These are phyloP conservation scores for Mycena maculata DNA, from an alignment of 768 basidiomycete genomes.

Conservation along the genomic window DNA sequence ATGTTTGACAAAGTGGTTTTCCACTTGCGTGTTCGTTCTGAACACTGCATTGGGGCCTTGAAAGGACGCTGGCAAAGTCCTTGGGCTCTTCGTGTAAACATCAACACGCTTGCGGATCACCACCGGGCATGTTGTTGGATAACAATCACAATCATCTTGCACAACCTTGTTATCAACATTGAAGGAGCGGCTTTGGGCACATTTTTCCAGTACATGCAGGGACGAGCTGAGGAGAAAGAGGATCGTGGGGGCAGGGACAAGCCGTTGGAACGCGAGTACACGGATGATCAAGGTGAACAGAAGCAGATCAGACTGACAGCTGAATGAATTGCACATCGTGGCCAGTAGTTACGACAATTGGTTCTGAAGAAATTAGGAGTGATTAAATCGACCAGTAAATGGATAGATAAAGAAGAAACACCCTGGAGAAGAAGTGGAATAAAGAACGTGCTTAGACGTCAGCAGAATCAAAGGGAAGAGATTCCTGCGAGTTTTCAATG, in stretches of 20 bases:
- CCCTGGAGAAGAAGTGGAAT: too few species aligned
- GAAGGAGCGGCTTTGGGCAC: constrained; percentile 40
- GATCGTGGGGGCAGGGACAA: constrained; percentile 23
- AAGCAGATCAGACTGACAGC: constrained; percentile 28
- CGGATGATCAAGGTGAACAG: constrained; percentile 22
- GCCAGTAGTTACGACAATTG: too few species aligned
- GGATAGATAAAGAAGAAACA: too few species aligned
- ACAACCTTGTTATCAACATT: constrained; percentile 48
- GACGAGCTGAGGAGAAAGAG: constrained; percentile 27
- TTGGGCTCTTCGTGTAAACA: constrained; percentile 43
- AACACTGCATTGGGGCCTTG: constrained; percentile 52
- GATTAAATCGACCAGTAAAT: too few species aligned
- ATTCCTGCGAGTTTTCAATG: background rate
- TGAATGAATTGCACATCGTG: constrained; percentile 28
- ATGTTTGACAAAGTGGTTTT: constrained; percentile 44
- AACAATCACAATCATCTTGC: constrained; percentile 47
- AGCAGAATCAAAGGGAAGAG: background rate
- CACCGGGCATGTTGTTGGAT: constrained; percentile 44
- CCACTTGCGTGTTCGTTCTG: constrained; percentile 46
- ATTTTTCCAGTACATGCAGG: constrained; percentile 27
- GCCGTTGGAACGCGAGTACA: background rate
- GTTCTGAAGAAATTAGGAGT: background rate
- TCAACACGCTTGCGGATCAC: constrained; percentile 43
- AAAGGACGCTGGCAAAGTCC: constrained; percentile 50
- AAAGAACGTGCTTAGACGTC: background rate